Evolutionary conservation across 805 yeast species (phyloP).

Genomic region (Saturnispora serradocipensis): DNA sequence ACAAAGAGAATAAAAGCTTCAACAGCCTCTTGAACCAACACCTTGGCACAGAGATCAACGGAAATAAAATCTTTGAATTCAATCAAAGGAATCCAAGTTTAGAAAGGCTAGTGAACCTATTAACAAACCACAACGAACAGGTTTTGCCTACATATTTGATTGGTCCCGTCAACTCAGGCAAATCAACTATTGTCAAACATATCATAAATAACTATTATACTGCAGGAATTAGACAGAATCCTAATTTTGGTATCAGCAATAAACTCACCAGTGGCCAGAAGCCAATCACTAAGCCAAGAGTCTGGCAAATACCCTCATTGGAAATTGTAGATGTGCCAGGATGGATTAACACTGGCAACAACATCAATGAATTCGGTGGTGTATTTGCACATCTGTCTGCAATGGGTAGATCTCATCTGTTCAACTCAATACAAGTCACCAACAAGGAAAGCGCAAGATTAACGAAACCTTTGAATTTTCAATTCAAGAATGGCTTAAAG

Average conservation of each 20-base stretch:
- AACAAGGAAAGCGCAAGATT: background rate
- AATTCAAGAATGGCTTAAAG: background rate
- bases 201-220: background rate
- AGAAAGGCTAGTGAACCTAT: constrained; percentile 1
- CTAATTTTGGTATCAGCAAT: background rate
- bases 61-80: background rate
- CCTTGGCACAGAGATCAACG: background rate
- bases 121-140: constrained; percentile 2
- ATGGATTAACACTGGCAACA: constrained; percentile 18
- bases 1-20: background rate
- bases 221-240: background rate
- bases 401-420: background rate
- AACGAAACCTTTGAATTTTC: background rate
- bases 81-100: background rate
- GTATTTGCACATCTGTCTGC: constrained; percentile 2
- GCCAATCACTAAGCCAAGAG: constrained; percentile 8
- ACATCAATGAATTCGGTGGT: constrained; percentile 10
- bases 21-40: background rate
- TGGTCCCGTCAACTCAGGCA: constrained; percentile 26
- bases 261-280: constrained; percentile 6
- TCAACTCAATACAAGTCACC: background rate
- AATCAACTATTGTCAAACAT: constrained; percentile 15
- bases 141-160: constrained; percentile 16
- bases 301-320: constrained; percentile 13
- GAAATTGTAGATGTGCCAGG: constrained; percentile 26